A percentile compares a stretch with the other conserved stretches of the same genome.
These are phyloP conservation scores for Typha latifolia DNA, from an alignment of 176 grass and related monocot species.

Conservation along the genomic window DNA sequence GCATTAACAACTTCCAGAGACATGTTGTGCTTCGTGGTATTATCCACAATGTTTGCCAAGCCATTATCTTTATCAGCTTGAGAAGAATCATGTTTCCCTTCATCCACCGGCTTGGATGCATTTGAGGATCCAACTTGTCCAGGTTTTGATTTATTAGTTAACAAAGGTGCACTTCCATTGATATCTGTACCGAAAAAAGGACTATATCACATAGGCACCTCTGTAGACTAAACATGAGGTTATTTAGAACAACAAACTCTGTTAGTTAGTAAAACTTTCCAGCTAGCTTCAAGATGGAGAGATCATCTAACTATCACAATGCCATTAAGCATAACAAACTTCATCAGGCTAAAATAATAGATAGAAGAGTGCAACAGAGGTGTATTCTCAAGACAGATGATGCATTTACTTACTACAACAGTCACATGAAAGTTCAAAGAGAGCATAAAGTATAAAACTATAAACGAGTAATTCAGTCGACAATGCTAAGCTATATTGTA, in stretches of 20 bases:
- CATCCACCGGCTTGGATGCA: slow-evolving; percentile 24
- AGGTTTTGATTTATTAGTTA: slow-evolving; percentile 15
- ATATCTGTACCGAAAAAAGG: neutral
- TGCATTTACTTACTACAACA: too few relatives aligned
- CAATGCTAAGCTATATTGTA: neutral
- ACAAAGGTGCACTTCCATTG: slow-evolving; percentile 7
- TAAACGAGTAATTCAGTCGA: neutral
- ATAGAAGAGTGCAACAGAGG: too few relatives aligned
- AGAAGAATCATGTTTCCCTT: slow-evolving; percentile 34
- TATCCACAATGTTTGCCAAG: slow-evolving; percentile 19
- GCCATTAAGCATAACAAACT: too few relatives aligned
- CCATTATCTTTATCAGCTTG: slow-evolving; percentile 24
- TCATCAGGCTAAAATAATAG: too few relatives aligned
- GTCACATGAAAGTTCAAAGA: neutral
- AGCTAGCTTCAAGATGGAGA: too few relatives aligned
- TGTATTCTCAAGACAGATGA: too few relatives aligned
- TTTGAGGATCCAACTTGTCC: slow-evolving; percentile 18
- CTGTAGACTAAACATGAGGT: too few relatives aligned
- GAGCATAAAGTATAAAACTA: neutral
- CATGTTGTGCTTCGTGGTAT: slow-evolving; percentile 11
- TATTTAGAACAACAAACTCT: too few relatives aligned
- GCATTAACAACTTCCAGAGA: slow-evolving; percentile 18
- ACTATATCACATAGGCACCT: neutral
- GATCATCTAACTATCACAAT: too few relatives aligned
- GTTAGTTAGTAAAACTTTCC: too few relatives aligned